phyloP scores from a whole-genome alignment of 2,329 filamentous ascomycete species.

The Hymenoscyphus fructigenus region DNA sequence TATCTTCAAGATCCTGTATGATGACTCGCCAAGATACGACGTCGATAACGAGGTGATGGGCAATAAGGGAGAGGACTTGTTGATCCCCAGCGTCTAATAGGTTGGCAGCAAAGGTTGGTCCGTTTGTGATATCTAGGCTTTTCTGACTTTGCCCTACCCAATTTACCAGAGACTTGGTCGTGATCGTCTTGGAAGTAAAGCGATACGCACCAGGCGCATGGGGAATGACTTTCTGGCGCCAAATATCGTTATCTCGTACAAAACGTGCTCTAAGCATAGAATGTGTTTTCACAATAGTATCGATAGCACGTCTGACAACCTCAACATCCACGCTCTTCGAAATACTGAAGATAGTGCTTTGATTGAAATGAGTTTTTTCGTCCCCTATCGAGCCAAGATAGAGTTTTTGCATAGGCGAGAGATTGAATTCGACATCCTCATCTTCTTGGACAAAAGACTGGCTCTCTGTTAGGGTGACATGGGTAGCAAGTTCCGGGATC shows the following conservation, averaged over 20 bases:
- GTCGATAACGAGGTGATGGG: slow-evolving; percentile 33
- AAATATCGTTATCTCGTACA: slow-evolving; percentile 28
- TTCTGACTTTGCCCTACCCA: slow-evolving; percentile 34
- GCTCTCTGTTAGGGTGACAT: slow-evolving; percentile 6
- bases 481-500: slow-evolving; percentile 15
- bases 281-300: slow-evolving; percentile 36
- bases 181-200: background rate
- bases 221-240: slow-evolving; percentile 38
- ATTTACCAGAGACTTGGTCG: background rate
- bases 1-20: slow-evolving; percentile 39
- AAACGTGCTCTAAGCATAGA: slow-evolving; percentile 43
- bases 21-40: slow-evolving; percentile 41
- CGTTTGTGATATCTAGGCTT: slow-evolving; percentile 29
- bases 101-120: slow-evolving; percentile 21
- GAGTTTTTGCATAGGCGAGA: slow-evolving; percentile 30
- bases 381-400: slow-evolving; percentile 22
- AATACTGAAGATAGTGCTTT: slow-evolving; percentile 13
- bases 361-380: slow-evolving; percentile 16
- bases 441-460: background rate
- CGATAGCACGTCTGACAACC: slow-evolving; percentile 28
- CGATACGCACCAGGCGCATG: slow-evolving; percentile 27
- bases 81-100: slow-evolving; percentile 15
- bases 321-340: background rate
- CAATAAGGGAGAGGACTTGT: slow-evolving; percentile 38
- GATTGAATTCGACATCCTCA: slow-evolving; percentile 14